Conservation (phyloP, 1,284 basidiomycete genomes). For the Leccinum pachyderme region DNA sequence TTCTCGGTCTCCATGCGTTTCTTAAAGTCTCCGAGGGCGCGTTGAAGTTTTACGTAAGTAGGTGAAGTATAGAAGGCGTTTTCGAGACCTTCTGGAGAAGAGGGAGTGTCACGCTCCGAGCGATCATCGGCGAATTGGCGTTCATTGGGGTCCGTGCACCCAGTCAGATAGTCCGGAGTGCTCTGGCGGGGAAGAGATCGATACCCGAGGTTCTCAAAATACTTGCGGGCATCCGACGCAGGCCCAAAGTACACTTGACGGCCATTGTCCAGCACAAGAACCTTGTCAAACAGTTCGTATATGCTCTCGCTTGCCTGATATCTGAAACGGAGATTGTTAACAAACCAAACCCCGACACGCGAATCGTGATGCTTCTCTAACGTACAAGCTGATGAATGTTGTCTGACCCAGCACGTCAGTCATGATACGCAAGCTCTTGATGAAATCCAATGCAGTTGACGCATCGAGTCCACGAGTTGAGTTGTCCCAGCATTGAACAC, state of each 20-base stretch:
- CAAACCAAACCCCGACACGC: slow-evolving; percentile 15
- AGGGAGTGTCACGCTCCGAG: slow-evolving; percentile 65
- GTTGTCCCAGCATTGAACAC: slow-evolving; percentile 82
- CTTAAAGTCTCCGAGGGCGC: slow-evolving; percentile 64
- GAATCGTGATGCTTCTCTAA: slow-evolving; percentile 26
- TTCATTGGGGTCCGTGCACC: slow-evolving; percentile 82
- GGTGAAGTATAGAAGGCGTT: slow-evolving; percentile 61
- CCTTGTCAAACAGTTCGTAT: slow-evolving; percentile 80
- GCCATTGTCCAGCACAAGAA: slow-evolving; percentile 78
- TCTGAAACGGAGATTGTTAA: slow-evolving; percentile 34
- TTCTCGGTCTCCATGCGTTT: slow-evolving; percentile 61
- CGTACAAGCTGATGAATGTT: slow-evolving; percentile 74
- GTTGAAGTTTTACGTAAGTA: slow-evolving; percentile 47
- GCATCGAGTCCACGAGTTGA: slow-evolving; percentile 86
- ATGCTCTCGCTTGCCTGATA: slow-evolving; percentile 83
- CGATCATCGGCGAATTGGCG: slow-evolving; percentile 78
- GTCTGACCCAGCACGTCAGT: slow-evolving; percentile 77
- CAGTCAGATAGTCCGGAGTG: slow-evolving; percentile 76
- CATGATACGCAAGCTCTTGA: slow-evolving; percentile 69
- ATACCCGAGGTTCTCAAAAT: slow-evolving; percentile 81
- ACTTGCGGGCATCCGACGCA: slow-evolving; percentile 66
- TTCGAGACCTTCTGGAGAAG: slow-evolving; percentile 72
- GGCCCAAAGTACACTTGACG: slow-evolving; percentile 84
- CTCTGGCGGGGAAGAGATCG: slow-evolving; percentile 72
- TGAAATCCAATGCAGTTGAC: slow-evolving; percentile 80